Evolutionary conservation across 306 rosid genomes (phyloP).

Genomic region (Cucumis hystrix): DNA sequence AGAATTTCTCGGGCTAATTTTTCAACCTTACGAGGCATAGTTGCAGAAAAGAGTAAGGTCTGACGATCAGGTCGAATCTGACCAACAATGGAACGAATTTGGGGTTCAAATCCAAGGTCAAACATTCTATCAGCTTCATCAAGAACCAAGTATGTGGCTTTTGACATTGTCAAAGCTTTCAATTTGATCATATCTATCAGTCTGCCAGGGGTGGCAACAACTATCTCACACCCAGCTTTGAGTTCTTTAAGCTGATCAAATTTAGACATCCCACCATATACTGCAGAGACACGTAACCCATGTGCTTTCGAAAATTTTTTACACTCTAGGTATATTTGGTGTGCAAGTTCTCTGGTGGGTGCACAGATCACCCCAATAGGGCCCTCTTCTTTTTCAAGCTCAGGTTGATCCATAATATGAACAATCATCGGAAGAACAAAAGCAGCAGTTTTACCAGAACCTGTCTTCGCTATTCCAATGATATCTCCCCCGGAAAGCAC

Average conservation of each 20-base stretch:
- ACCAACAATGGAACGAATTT: slow-evolving; percentile 90
- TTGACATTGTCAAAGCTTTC: slow-evolving; percentile 78
- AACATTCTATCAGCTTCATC: slow-evolving; percentile 99
- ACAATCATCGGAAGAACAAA: slow-evolving; percentile 97
- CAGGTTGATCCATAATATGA: slow-evolving; percentile 98
- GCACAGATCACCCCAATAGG: slow-evolving; percentile 99
- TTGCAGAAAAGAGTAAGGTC: slow-evolving; percentile 87
- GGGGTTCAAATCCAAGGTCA: slow-evolving; percentile 99
- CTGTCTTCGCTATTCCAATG: slow-evolving; percentile 94
- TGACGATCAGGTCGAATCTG: slow-evolving; percentile 99
- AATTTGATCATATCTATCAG: slow-evolving; percentile 85
- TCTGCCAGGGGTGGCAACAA: slow-evolving; percentile 96
- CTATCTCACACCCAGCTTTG: slow-evolving; percentile 94
- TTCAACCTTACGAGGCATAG: slow-evolving; percentile 90
- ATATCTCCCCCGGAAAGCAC: slow-evolving; percentile 88
- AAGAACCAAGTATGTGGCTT: slow-evolving; percentile 88
- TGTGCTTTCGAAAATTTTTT: slow-evolving; percentile 77
- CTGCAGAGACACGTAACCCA: slow-evolving; percentile 77
- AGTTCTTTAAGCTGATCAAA: slow-evolving; percentile 94
- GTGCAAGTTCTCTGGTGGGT: slow-evolving; percentile 92
- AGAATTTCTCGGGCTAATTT: slow-evolving; percentile 95
- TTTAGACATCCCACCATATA: slow-evolving; percentile 98
- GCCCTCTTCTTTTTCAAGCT: slow-evolving; percentile 93
- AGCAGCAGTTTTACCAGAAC: slow-evolving; percentile 97
- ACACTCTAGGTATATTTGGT: slow-evolving; percentile 77